Base-by-base conservation (phyloP, 2,329 filamentous ascomycete genomes). In the Corinectria fuckeliana region DNA sequence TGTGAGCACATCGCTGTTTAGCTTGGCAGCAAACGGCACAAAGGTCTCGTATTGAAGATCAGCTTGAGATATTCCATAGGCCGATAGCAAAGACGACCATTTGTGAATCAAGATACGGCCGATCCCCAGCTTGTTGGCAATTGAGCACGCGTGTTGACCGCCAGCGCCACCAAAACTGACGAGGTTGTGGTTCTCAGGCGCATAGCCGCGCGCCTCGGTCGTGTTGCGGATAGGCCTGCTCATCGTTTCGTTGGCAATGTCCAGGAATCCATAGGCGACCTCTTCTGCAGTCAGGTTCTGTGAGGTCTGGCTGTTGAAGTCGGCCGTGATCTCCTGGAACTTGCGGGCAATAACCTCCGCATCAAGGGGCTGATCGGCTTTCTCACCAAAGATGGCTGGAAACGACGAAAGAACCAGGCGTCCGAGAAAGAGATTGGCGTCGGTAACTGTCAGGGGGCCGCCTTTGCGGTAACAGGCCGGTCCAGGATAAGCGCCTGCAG, bases 241-340 rank as follows among this genome's bases (percentile, higher is more conserved):
- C 89, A 92, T 92, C 0, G 88, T 87, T 74, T 91, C 89, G 64
- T 92, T 92, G 2, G 90, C 89, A 41, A 92, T 88, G 60, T 90
- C 87, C 69, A 92, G 82, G 67, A 92, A 92, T 0, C 90, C 91
- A 61, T 88, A 87, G 0, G 90, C 90, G 34, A 77, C 70, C n/a
- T 77, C 74, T 28, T 77, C 72, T 0, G 72, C 58, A 0, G 70
- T 72, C 21, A 75, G 64, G 59, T 60, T 68, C 20, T 74, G 72
- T 0, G 66, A 62, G 0, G 75, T 70, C 52, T 78, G 73, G 1
- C 45, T 44, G 52, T 82, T 82, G 63, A 82, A 76, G 3, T 72
- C 69, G 1, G 63, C 67, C 0, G 79, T 77, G 5, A 83, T 68
- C 4, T 76, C 68, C 14, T 69, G 50, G 52, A 82, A 82, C 50